Evolutionary conservation across 768 basidiomycete genomes (phyloP), one percentile per base, ranked within the genome.

Genomic region (Mrakia blollopis): DNA sequence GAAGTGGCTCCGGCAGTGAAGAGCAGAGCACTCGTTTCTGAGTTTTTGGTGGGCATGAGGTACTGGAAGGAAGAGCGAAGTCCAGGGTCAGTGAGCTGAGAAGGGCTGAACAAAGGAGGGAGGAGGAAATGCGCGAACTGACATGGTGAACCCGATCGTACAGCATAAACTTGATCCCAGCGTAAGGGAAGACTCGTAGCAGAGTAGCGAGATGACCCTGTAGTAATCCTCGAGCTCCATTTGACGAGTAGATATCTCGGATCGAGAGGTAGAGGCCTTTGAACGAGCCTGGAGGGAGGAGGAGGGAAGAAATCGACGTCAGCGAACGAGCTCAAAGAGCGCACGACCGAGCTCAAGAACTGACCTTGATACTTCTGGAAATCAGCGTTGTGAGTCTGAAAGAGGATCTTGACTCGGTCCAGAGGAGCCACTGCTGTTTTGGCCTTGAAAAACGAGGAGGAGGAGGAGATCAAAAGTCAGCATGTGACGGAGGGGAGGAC

Each of bases 151-250:
- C 85, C 82, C 92, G 89, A 83, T 98, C 96, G 82, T 98, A 99
- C 6, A 92, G 89, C 90, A 98, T 94, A 82, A 94, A 99, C 84
- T 95, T 97, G 84, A 98, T 92, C 78, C 91, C 93, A 39, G 97
- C 97, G 81, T 98, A 98, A 11, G 97, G 97, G 83, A 97, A 96
- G 81, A 98, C 91, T 76, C 97, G 90, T 67, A 97, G 84, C 70
- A 99, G 87, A 4, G 97, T 99, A 47, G 93, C 92, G 21, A 94
- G 94, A 83, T 99, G 97, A 10, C 97, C 97, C 86, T 97, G 95
- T 78, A 96, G 89, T 54, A 98, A 86, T 0, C 94, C 95, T 72
- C 90, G 87, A 18, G 90, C 77, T 4, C 97, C 97, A 37, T 79
- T 80, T 25, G 82, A 80, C 0, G 79, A 68, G 69, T 84, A 85